Evolutionary conservation across 2,329 filamentous ascomycete species (phyloP), one percentile per base, ranked within the genome.

Genomic region (Emergomyces orientalis): DNA sequence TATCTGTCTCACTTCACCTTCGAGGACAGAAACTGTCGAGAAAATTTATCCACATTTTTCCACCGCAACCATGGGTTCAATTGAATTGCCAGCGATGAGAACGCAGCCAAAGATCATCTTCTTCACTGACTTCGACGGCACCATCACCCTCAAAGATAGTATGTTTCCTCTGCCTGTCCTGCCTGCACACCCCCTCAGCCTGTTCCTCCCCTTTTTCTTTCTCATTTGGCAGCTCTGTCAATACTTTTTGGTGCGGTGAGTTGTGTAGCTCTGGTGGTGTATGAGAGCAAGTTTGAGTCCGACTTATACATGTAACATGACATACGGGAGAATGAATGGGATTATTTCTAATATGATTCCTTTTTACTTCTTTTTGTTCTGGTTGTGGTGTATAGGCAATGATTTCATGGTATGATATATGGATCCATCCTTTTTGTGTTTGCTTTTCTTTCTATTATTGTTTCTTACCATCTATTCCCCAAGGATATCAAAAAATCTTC

Each of bases 61-160:
- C 14, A 32, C 59, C 45, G 59, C 37, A 49, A 66, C 37, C 52
- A 66, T 66, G 65, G 65, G 65, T 49, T 65, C 62, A 41, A 52
- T 62, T 27, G 62, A 64, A 13, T 73, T 78, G 45, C 75, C 76
- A 27, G 77, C 77, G 32, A 72, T 81, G 68, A 72, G 75, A 64
- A 77, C 74, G 63, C 86, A 88, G 74, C 92, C 92, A 60, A 89
- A 91, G 78, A 89, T 90, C 80, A 92, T 99, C 81, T 97, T 99
- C 84, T 97, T 97, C 81, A 96, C 92, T 69, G 94, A 99, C 79
- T 97, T 97, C 74, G 94, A 99, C 77, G 94, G 94, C 71, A 97
- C 92, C 61, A 93, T 97, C 74, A 97, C 93, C 58, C 82, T 86
- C 63, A 80, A 85, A 71, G 86, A 88, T 75, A 86, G 84, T 83